These are phyloP conservation scores for Pichia sp. DNA, from an alignment of 1,139 yeast species.

Conservation along the genomic window DNA sequence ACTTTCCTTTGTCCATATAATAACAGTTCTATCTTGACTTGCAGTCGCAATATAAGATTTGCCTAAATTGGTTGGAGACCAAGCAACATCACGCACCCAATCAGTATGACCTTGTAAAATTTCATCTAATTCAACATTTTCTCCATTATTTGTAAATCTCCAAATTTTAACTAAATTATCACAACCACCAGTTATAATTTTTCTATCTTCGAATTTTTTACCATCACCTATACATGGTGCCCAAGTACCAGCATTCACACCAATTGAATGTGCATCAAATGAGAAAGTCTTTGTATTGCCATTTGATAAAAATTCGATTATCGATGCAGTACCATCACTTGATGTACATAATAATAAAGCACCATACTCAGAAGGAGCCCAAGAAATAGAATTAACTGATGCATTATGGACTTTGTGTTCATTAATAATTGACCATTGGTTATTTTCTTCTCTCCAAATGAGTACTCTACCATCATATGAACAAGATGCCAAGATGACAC, in stretches of 20 bases:
- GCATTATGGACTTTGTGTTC: slow-evolving; percentile 89
- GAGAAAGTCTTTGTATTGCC: slow-evolving; percentile 60
- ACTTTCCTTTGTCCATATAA: slow-evolving; percentile 80
- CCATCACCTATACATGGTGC: slow-evolving; percentile 57
- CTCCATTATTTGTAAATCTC: slow-evolving; percentile 55
- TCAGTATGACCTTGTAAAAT: slow-evolving; percentile 85
- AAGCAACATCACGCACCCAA: slow-evolving; percentile 98
- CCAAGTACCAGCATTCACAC: slow-evolving; percentile 94
- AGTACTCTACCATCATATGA: slow-evolving; percentile 93
- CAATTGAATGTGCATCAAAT: slow-evolving; percentile 83
- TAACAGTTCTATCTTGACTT: slow-evolving; percentile 91
- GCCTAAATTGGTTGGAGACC: slow-evolving; percentile 89
- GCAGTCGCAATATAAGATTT: slow-evolving; percentile 96
- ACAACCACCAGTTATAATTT: slow-evolving; percentile 92
- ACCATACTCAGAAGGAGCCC: slow-evolving; percentile 98
- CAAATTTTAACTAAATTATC: slow-evolving; percentile 92
- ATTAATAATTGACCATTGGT: slow-evolving; percentile 82
- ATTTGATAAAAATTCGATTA: slow-evolving; percentile 86
- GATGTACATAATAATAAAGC: slow-evolving; percentile 87
- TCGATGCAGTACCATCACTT: slow-evolving; percentile 87
- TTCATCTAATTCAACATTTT: slow-evolving; percentile 66
- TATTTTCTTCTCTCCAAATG: slow-evolving; percentile 92
- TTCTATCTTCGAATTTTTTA: slow-evolving; percentile 32
- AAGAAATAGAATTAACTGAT: slow-evolving; percentile 84
- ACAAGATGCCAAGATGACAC: slow-evolving; percentile 88